Evolutionary conservation across 352 stramenopile genomes (phyloP).

Genomic region (Pythium sp.): DNA sequence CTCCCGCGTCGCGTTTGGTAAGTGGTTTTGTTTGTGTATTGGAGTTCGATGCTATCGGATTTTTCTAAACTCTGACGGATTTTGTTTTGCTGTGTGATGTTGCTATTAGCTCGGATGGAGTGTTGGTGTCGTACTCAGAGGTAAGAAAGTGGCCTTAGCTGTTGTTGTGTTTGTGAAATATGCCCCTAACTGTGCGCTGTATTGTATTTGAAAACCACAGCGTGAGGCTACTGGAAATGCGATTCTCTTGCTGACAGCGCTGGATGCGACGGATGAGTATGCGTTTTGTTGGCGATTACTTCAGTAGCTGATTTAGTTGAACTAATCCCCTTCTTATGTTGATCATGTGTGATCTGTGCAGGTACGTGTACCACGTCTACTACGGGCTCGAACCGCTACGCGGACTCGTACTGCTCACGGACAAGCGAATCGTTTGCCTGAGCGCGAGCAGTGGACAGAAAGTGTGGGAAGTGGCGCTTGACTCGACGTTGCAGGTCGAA

Average conservation of each 20-base stretch:
- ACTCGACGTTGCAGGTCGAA: conserved; percentile 69
- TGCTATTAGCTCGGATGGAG: conserved; percentile 54
- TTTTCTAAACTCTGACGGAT: not conserved
- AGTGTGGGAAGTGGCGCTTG: conserved; percentile 78
- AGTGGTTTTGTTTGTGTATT: conserved; percentile 9
- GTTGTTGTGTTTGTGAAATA: not conserved
- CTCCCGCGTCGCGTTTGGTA: conserved; percentile 77
- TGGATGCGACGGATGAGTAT: conserved; percentile 82
- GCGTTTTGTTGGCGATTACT: not conserved
- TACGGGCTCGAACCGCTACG: conserved; percentile 65
- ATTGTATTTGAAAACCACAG: conserved; percentile 6
- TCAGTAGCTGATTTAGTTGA: not conserved
- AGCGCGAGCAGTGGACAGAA: conserved; percentile 72
- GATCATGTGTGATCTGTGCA: conserved; percentile 18
- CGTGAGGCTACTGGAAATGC: conserved; percentile 72
- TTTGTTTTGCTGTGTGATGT: conserved; percentile 10
- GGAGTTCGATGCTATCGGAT: not conserved
- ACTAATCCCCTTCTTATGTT: not conserved
- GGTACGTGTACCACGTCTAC: conserved; percentile 83
- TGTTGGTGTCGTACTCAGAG: conserved; percentile 82
- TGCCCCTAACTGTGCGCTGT: not conserved
- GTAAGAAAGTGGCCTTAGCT: conserved; percentile 6
- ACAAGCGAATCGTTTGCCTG: conserved; percentile 81
- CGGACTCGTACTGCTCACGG: conserved; percentile 72
- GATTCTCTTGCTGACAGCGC: conserved; percentile 67